A percentile compares a stretch with the other conserved stretches of the same genome.
phyloP scores from a whole-genome alignment of 2,329 filamentous ascomycete genomes.

The Clonostachys sp. region DNA sequence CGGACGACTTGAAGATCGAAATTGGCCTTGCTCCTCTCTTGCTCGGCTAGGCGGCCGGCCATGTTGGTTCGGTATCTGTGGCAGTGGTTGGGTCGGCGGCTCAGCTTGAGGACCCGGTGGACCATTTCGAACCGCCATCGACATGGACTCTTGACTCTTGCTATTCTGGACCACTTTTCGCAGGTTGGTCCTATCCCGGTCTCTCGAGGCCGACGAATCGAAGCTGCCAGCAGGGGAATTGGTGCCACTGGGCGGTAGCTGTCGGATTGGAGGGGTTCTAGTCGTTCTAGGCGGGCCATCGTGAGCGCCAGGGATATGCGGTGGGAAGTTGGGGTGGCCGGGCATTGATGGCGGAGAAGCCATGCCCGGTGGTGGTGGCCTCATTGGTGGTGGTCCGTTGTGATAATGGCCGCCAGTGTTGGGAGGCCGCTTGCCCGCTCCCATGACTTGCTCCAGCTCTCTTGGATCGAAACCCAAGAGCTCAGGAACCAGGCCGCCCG shows the following conservation, averaged over 20 bases:
- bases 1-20: background rate
- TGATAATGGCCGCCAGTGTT: background rate
- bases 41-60: background rate
- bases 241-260: constrained; percentile 27
- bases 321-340: constrained; percentile 4
- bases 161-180: constrained; percentile 46
- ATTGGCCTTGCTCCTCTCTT: background rate
- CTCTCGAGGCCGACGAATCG: constrained; percentile 37
- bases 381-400: constrained; percentile 14
- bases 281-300: background rate
- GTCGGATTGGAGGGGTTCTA: constrained; percentile 20
- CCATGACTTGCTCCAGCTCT: constrained; percentile 73
- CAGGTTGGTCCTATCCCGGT: constrained; percentile 31
- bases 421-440: constrained; percentile 36
- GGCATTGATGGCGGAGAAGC: constrained; percentile 4
- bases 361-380: constrained; percentile 10
- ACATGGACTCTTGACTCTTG: constrained; percentile 53
- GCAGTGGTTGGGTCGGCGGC: constrained; percentile 10
- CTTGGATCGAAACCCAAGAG: constrained; percentile 77
- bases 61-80: constrained; percentile 11
- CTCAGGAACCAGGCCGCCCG: constrained; percentile 74
- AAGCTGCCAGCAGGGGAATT: constrained; percentile 47
- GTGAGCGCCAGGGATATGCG: constrained; percentile 6
- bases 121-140: constrained; percentile 15
- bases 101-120: constrained; percentile 1